Evolutionary conservation across 1,284 basidiomycete genomes (phyloP).

Genomic region (Laetiporus sulphureus): DNA sequence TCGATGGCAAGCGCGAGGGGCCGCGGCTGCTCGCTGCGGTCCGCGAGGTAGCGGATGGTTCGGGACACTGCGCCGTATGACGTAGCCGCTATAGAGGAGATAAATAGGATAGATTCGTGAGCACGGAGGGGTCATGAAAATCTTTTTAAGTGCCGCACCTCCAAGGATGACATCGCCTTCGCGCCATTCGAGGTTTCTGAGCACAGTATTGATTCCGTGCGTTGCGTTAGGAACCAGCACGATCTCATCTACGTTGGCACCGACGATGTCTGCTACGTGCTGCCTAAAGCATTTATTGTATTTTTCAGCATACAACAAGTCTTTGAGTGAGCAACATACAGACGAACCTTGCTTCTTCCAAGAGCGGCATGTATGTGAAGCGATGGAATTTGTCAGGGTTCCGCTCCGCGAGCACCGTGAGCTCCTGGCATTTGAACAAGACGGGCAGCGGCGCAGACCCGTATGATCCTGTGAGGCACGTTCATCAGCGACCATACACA

Average conservation of each 20-base stretch:
- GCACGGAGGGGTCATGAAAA: background rate
- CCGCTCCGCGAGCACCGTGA: constrained; percentile 44
- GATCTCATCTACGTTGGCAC: constrained; percentile 53
- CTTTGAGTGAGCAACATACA: too few relatives aligned
- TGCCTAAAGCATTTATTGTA: background rate
- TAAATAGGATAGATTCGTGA: background rate
- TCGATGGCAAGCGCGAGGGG: constrained; percentile 13
- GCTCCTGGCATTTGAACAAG: constrained; percentile 37
- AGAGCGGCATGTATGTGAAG: constrained; percentile 31
- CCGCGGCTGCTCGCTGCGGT: constrained; percentile 29
- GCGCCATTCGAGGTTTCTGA: constrained; percentile 53
- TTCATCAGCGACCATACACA: too few relatives aligned
- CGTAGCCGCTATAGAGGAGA: constrained; percentile 15
- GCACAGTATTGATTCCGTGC: constrained; percentile 59
- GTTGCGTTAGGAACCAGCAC: constrained; percentile 65
- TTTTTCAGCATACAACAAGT: too few relatives aligned
- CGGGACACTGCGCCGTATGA: constrained; percentile 61
- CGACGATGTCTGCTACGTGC: constrained; percentile 35
- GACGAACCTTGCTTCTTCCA: constrained; percentile 36
- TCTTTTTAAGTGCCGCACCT: too few relatives aligned
- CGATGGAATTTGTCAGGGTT: constrained; percentile 63
- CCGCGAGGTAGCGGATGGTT: constrained; percentile 54
- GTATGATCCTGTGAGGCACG: constrained; percentile 46
- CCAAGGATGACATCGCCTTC: constrained; percentile 42
- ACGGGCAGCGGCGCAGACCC: constrained; percentile 64